Conservation (phyloP, 192 early-diverging fungal genomes). For the Backusella luteola region DNA sequence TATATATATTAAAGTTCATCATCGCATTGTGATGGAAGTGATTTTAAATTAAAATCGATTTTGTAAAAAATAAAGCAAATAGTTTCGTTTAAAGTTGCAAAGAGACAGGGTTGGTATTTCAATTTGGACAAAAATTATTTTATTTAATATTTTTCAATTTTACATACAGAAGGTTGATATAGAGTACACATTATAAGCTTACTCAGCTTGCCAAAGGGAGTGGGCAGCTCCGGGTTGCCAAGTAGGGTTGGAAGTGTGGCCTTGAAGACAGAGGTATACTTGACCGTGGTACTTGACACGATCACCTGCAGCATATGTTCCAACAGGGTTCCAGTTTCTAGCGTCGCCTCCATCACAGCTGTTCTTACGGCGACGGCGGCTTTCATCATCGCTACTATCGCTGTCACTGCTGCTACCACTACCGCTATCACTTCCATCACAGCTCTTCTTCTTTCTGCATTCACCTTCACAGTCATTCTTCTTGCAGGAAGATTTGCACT, state of each 20-base stretch:
- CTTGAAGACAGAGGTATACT: slow-evolving; percentile 48
- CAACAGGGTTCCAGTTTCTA: slow-evolving; percentile 43
- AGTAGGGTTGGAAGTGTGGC: slow-evolving; percentile 43
- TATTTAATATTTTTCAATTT: background rate
- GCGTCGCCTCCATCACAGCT: slow-evolving; percentile 3
- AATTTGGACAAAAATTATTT: background rate
- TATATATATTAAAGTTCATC: no score
- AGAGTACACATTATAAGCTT: slow-evolving; percentile 1
- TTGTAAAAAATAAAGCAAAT: no score
- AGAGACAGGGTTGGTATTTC: background rate
- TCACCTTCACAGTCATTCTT: slow-evolving; percentile 5
- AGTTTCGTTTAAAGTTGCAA: no score
- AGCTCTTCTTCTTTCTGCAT: slow-evolving; percentile 14
- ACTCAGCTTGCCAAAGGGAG: slow-evolving; percentile 47
- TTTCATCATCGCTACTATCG: slow-evolving; percentile 7
- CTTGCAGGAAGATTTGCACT: background rate
- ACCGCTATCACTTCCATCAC: slow-evolving; percentile 13
- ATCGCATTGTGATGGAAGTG: no score
- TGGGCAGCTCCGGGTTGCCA: slow-evolving; percentile 46
- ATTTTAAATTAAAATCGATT: no score
- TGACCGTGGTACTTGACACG: slow-evolving; percentile 45
- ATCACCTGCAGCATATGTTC: slow-evolving; percentile 49
- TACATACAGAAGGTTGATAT: background rate
- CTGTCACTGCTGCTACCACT: background rate
- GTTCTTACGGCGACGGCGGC: slow-evolving; percentile 18